phyloP scores from a whole-genome alignment of 768 basidiomycete species.

The Boletus pseudopeckii region DNA sequence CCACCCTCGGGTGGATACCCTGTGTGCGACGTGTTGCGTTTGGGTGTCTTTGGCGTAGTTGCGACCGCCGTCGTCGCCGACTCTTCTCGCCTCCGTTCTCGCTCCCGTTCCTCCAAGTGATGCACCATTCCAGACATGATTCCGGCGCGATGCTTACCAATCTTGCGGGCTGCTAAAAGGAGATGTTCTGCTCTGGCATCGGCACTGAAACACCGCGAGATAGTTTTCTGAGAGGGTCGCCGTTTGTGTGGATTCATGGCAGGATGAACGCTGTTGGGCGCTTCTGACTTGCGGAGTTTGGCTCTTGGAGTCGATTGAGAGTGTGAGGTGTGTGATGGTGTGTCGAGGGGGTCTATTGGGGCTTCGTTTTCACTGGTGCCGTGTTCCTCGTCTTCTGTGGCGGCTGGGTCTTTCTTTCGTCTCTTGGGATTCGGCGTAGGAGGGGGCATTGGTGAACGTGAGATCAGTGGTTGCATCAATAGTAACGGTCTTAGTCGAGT shows the following conservation, averaged over 20 bases:
- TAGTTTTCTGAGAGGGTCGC: constrained; percentile 25
- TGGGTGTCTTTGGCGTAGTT: constrained; percentile 27
- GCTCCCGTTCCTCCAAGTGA: constrained; percentile 33
- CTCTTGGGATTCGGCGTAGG: constrained; percentile 26
- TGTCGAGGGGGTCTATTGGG: constrained; percentile 16
- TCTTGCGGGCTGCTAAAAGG: constrained; percentile 64
- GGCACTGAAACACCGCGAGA: constrained; percentile 38
- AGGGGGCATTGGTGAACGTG: constrained; percentile 17
- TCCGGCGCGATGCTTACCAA: constrained; percentile 60
- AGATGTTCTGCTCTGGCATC: constrained; percentile 74
- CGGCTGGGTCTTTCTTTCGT: constrained; percentile 24
- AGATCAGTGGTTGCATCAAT: constrained; percentile 54
- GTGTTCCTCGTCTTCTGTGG: constrained; percentile 27
- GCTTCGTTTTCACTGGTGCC: constrained; percentile 27
- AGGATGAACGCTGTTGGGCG: constrained; percentile 4
- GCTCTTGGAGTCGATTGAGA: constrained; percentile 21
- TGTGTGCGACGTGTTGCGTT: constrained; percentile 28
- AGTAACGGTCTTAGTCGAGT: constrained; percentile 63
- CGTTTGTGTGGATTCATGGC: constrained; percentile 18
- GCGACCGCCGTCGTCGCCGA: constrained; percentile 21
- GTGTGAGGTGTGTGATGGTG: constrained; percentile 12
- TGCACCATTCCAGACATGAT: constrained; percentile 50
- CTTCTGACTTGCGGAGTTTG: constrained; percentile 24
- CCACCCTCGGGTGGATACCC: constrained; percentile 23
- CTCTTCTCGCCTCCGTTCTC: constrained; percentile 25